Percentiles rank a stretch among this genome's conserved stretches.
phyloP scores from a whole-genome alignment of 2,329 filamentous ascomycete species.

The Coniella lustricola region DNA sequence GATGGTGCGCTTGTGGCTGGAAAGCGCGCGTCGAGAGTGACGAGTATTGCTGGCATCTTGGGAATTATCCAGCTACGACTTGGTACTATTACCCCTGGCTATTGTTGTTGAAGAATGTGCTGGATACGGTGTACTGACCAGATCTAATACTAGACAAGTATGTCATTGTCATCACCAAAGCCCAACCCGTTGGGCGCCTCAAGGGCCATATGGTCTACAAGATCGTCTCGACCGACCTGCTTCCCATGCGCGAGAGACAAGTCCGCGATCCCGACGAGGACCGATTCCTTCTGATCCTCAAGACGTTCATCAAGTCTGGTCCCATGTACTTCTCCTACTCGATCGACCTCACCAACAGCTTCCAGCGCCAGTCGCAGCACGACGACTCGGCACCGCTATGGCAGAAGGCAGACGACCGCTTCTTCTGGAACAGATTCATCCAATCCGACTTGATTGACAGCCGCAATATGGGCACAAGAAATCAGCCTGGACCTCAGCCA shows the following conservation, averaged over 20 bases:
- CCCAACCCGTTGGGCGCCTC: conserved; percentile 79
- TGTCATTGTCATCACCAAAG: conserved; percentile 92
- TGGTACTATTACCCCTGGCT: conserved; percentile 46
- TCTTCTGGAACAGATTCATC: conserved; percentile 97
- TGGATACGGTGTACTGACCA: background rate
- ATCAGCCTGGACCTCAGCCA: conserved; percentile 62
- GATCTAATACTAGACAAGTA: conserved; percentile 73
- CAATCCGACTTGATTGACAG: conserved; percentile 90
- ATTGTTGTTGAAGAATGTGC: background rate
- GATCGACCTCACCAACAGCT: conserved; percentile 91
- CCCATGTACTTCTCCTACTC: conserved; percentile 99
- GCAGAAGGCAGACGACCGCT: conserved; percentile 90
- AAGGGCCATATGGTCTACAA: conserved; percentile 97
- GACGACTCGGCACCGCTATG: conserved; percentile 70
- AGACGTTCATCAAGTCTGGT: conserved; percentile 70
- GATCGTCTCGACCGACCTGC: conserved; percentile 81
- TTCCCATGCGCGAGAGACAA: conserved; percentile 86
- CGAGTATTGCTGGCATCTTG: conserved; percentile 89
- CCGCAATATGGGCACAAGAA: conserved; percentile 55
- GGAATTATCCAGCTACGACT: conserved; percentile 90
- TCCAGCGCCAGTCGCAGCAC: conserved; percentile 82
- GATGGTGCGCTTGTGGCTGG: conserved; percentile 69
- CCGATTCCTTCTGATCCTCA: conserved; percentile 76
- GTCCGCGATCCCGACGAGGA: conserved; percentile 93
- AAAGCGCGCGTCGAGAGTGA: conserved; percentile 67